Percentiles rank a stretch among this genome's conserved stretches.
These are phyloP conservation scores for Clonostachys rhizophaga DNA, from an alignment of 2,329 filamentous ascomycete species.

Conservation along the genomic window DNA sequence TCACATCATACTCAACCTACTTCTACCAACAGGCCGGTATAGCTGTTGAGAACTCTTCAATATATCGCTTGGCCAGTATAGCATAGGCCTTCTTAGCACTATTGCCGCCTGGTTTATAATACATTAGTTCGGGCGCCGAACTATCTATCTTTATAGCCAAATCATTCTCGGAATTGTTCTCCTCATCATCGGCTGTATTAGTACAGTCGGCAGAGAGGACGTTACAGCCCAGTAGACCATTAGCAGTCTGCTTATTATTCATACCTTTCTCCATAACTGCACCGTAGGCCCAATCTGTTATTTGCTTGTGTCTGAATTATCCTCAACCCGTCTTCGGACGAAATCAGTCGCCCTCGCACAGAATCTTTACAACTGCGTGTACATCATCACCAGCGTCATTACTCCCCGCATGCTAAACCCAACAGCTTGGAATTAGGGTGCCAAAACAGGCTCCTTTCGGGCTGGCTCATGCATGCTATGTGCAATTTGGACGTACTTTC, in stretches of 20 bases:
- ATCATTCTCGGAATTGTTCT: slow-evolving; percentile 41
- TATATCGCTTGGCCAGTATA: slow-evolving; percentile 34
- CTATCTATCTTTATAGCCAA: slow-evolving; percentile 37
- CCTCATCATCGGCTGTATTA: slow-evolving; percentile 31
- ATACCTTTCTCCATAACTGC: slow-evolving; percentile 35
- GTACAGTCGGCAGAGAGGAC: slow-evolving; percentile 30
- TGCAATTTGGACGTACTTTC: slow-evolving; percentile 44
- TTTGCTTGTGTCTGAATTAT: slow-evolving; percentile 36
- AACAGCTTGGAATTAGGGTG: slow-evolving; percentile 39
- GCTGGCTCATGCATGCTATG: slow-evolving; percentile 36
- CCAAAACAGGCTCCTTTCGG: slow-evolving; percentile 42
- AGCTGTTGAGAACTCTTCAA: slow-evolving; percentile 22
- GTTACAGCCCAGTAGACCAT: slow-evolving; percentile 41
- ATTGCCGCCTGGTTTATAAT: slow-evolving; percentile 39
- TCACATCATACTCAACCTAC: slow-evolving; percentile 56
- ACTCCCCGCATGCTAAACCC: slow-evolving; percentile 43
- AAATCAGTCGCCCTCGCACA: slow-evolving; percentile 41
- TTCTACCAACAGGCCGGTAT: slow-evolving; percentile 39
- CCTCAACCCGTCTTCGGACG: slow-evolving; percentile 35
- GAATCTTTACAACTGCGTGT: slow-evolving; percentile 39
- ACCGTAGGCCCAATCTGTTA: slow-evolving; percentile 41
- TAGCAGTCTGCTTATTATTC: slow-evolving; percentile 39
- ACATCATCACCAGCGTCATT: slow-evolving; percentile 39
- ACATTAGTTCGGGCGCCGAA: slow-evolving; percentile 35
- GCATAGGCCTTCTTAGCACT: slow-evolving; percentile 38